Conservation (phyloP, 805 yeast genomes). For the Hanseniaspora pseudoguilliermondii region DNA sequence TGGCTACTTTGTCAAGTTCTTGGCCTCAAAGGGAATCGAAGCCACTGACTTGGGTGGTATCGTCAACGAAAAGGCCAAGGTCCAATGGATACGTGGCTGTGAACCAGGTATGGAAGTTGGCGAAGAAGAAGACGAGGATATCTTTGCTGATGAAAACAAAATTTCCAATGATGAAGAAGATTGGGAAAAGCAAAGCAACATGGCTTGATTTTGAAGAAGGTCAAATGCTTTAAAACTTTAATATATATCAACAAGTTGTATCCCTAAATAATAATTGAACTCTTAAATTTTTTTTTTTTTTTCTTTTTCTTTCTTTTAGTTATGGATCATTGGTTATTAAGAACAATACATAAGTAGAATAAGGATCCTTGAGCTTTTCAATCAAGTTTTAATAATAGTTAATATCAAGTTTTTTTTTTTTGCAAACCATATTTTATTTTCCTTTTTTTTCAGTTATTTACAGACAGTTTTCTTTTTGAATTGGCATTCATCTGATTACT, state of each 20-base stretch:
- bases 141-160: conserved; percentile 7
- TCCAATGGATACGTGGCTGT: conserved; percentile 34
- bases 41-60: conserved; percentile 58
- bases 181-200: conserved; percentile 3
- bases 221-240: too few relatives aligned
- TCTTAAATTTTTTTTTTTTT: too few relatives aligned
- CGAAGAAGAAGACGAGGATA: not conserved
- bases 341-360: too few relatives aligned
- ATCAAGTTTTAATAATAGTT: too few relatives aligned
- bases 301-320: too few relatives aligned
- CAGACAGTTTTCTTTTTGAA: not conserved
- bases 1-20: conserved; percentile 40
- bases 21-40: conserved; percentile 38
- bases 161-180: not conserved
- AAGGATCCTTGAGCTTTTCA: too few relatives aligned
- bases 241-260: too few relatives aligned
- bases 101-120: conserved; percentile 26
- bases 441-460: not conserved
- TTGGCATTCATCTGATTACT: not conserved
- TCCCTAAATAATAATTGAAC: too few relatives aligned
- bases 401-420: too few relatives aligned
- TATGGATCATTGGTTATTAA: too few relatives aligned
- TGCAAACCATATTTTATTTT: too few relatives aligned
- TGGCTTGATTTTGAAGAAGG: not conserved
- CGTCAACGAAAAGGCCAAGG: conserved; percentile 39